A percentile compares a stretch with the other conserved stretches of the same genome.
Evolutionary conservation across 768 basidiomycete species (phyloP).

Genomic region (Leccinum subgranulosum): DNA sequence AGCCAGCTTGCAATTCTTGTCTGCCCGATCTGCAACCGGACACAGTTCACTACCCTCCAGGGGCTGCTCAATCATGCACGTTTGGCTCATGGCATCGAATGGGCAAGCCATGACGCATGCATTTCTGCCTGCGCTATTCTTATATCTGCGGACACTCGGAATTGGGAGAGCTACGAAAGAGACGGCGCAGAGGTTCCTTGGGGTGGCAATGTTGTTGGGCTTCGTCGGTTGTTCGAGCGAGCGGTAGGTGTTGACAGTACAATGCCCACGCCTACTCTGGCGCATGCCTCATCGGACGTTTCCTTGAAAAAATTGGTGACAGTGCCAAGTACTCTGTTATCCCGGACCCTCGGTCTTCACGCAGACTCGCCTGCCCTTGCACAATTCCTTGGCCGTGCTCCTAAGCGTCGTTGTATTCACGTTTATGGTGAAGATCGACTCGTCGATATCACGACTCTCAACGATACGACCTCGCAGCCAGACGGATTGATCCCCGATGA

Average conservation of each 20-base stretch:
- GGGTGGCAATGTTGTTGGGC: constrained; percentile 39
- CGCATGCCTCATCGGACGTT: neutral
- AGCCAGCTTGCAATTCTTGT: constrained; percentile 33
- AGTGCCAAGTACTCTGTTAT: constrained; percentile 38
- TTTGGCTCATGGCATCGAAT: constrained; percentile 45
- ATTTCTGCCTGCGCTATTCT: constrained; percentile 43
- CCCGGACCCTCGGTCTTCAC: constrained; percentile 48
- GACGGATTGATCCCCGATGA: neutral
- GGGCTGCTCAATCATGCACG: constrained; percentile 53
- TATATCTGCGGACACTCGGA: constrained; percentile 31
- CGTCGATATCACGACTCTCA: constrained; percentile 32
- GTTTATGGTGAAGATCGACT: constrained; percentile 31
- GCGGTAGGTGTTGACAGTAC: constrained; percentile 41
- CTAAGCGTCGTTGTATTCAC: constrained; percentile 41
- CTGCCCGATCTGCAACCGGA: constrained; percentile 43
- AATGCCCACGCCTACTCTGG: constrained; percentile 10
- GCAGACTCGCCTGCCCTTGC: constrained; percentile 50
- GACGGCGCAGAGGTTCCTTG: constrained; percentile 35
- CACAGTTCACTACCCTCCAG: constrained; percentile 49
- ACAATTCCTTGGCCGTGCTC: constrained; percentile 45
- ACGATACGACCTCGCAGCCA: neutral
- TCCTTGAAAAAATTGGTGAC: constrained; percentile 5
- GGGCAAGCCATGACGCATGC: constrained; percentile 51
- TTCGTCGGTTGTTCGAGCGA: constrained; percentile 46
- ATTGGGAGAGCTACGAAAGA: constrained; percentile 37